A percentile compares a stretch with the other conserved stretches of the same genome.
These are phyloP conservation scores for Cordyceps farinosa DNA, from an alignment of 2,329 filamentous ascomycete genomes.

Conservation along the genomic window DNA sequence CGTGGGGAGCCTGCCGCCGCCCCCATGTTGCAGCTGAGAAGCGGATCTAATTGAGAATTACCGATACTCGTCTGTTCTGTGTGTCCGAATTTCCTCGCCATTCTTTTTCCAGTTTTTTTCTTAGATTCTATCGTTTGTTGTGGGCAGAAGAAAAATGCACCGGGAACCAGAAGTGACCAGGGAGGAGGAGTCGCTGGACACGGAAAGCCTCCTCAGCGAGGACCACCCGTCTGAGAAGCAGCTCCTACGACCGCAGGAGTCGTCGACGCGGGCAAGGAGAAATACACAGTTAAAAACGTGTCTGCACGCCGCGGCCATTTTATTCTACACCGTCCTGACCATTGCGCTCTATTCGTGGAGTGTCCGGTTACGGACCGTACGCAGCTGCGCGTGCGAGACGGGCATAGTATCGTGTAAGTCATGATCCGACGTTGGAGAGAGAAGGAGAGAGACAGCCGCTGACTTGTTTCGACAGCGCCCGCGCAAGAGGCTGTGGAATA, in stretches of 20 bases:
- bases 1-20: not conserved
- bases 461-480: not conserved
- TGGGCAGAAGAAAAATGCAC: not conserved
- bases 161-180: not conserved
- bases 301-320: not conserved
- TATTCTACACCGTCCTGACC: slow-evolving; percentile 3
- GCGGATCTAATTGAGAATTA: not conserved
- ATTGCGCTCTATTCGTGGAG: slow-evolving; percentile 15
- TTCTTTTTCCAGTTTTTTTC: too few species aligned
- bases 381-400: not conserved
- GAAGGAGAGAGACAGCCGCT: not conserved
- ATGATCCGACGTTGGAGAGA: not conserved
- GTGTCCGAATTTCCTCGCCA: not conserved
- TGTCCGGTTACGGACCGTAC: not conserved
- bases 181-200: not conserved
- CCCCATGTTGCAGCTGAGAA: not conserved
- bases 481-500: slow-evolving; percentile 13
- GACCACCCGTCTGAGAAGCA: not conserved
- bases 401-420: slow-evolving; percentile 9
- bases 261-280: not conserved
- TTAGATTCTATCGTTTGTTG: not conserved
- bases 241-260: not conserved
- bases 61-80: not conserved
- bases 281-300: slow-evolving; percentile 6
- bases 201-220: slow-evolving; percentile 8